Percentiles rank a stretch among this genome's conserved stretches.
phyloP scores from a whole-genome alignment of 1,284 basidiomycete genomes.

The Cryptococcus wingfieldii region DNA sequence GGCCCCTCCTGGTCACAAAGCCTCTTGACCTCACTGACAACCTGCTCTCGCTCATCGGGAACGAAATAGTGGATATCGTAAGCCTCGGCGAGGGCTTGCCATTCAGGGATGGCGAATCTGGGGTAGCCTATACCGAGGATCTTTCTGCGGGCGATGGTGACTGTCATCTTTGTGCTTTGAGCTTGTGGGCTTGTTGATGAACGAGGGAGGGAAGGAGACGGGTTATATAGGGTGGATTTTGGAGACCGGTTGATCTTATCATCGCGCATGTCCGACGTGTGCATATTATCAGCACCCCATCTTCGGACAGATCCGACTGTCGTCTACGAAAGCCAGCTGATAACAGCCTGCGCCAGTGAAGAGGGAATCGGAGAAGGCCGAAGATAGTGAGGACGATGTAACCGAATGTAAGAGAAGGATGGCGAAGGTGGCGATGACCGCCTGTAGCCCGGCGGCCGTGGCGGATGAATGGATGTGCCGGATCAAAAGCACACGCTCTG shows the following conservation, averaged over 20 bases:
- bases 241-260: neutral
- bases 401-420: too few species aligned
- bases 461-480: too few species aligned
- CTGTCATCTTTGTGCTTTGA: neutral
- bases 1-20: slow-evolving; percentile 25
- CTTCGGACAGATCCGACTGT: neutral
- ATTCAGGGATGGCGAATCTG: slow-evolving; percentile 22
- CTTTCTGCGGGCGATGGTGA: slow-evolving; percentile 9
- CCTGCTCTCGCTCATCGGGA: slow-evolving; percentile 22
- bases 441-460: too few species aligned
- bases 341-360: too few species aligned
- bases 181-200: neutral
- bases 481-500: too few species aligned
- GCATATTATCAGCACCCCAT: neutral
- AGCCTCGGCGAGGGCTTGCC: slow-evolving; percentile 14
- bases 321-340: neutral
- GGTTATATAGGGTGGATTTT: neutral
- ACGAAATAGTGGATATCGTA: slow-evolving; percentile 31
- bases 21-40: slow-evolving; percentile 21
- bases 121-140: slow-evolving; percentile 33
- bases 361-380: too few species aligned
- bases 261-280: neutral
- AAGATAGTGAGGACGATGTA: too few species aligned
- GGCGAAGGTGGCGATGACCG: too few species aligned
- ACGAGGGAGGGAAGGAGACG: neutral